Evolutionary conservation across 177 flowering plant genomes (phyloP).

Genomic region (Vitis hybrid): DNA sequence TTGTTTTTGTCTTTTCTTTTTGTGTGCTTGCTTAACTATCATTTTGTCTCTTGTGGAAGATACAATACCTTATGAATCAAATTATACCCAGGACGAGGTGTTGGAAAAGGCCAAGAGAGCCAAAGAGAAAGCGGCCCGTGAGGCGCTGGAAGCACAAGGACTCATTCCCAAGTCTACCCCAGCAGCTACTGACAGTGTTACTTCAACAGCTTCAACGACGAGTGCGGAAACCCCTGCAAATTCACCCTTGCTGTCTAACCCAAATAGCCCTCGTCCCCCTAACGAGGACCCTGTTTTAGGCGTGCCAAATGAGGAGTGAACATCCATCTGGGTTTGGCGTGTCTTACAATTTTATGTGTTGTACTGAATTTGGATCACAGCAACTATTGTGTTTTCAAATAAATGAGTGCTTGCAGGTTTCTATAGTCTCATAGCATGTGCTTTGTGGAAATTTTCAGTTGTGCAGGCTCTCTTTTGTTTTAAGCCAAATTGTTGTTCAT

Average conservation of each 20-base stretch:
- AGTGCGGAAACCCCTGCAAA: background rate
- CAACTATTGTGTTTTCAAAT: too few species aligned
- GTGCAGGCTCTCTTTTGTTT: too few species aligned
- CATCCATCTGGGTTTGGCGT: too few species aligned
- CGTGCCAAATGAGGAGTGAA: background rate
- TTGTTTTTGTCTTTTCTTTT: background rate
- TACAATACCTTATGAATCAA: background rate
- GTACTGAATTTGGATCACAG: too few species aligned
- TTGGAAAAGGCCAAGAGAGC: constrained; percentile 70
- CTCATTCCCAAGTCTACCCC: constrained; percentile 22
- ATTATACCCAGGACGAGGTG: constrained; percentile 72
- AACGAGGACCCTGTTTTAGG: constrained; percentile 5
- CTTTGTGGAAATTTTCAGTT: too few species aligned
- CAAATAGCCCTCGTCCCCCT: background rate
- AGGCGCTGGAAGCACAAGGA: constrained; percentile 56
- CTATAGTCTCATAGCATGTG: too few species aligned
- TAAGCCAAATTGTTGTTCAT: background rate
- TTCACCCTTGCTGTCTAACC: too few species aligned
- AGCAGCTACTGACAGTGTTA: constrained; percentile 10
- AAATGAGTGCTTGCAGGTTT: too few species aligned
- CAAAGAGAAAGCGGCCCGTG: constrained; percentile 66
- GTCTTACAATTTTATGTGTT: too few species aligned
- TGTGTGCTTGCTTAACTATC: background rate
- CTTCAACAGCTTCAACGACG: constrained; percentile 5
- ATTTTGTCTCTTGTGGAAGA: background rate